Percentiles rank a stretch among this genome's conserved stretches.
These are phyloP conservation scores for Ceratorhiza oryzae-sativae DNA, from an alignment of 1,284 basidiomycete species.

Conservation along the genomic window DNA sequence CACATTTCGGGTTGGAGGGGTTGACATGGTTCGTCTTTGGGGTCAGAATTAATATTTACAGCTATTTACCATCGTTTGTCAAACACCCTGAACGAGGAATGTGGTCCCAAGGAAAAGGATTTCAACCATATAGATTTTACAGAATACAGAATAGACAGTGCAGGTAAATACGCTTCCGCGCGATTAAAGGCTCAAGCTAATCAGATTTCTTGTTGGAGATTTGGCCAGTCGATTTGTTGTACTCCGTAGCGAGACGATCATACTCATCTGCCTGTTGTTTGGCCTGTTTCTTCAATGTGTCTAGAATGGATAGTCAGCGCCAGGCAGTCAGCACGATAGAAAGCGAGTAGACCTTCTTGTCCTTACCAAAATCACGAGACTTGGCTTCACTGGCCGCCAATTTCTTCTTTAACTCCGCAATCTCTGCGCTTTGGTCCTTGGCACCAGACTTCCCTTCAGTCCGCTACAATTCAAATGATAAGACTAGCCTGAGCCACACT, in stretches of 20 bases:
- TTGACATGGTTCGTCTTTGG: conserved; percentile 27
- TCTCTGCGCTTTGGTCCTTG: conserved; percentile 64
- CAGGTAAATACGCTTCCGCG: too few relatives aligned
- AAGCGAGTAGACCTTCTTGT: conserved; percentile 13
- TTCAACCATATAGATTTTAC: too few relatives aligned
- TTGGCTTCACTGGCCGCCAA: conserved; percentile 59
- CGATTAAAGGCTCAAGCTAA: conserved; percentile 44
- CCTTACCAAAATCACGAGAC: conserved; percentile 74
- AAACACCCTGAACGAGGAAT: not conserved
- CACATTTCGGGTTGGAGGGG: conserved; percentile 29
- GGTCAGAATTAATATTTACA: not conserved
- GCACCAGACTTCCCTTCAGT: conserved; percentile 50
- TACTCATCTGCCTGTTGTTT: conserved; percentile 79
- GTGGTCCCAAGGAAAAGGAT: too few relatives aligned
- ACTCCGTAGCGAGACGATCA: conserved; percentile 78
- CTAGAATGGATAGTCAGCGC: conserved; percentile 51
- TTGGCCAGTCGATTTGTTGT: conserved; percentile 71
- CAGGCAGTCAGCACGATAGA: conserved; percentile 4
- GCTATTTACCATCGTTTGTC: not conserved
- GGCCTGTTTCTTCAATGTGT: conserved; percentile 84
- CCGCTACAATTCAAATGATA: conserved; percentile 39
- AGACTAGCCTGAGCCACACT: not conserved
- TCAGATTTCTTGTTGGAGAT: conserved; percentile 58
- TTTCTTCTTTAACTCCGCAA: conserved; percentile 70
- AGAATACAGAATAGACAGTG: too few relatives aligned